Conservation (phyloP, 2,329 filamentous ascomycete genomes). For the Rhytidhysteron rufulum region DNA sequence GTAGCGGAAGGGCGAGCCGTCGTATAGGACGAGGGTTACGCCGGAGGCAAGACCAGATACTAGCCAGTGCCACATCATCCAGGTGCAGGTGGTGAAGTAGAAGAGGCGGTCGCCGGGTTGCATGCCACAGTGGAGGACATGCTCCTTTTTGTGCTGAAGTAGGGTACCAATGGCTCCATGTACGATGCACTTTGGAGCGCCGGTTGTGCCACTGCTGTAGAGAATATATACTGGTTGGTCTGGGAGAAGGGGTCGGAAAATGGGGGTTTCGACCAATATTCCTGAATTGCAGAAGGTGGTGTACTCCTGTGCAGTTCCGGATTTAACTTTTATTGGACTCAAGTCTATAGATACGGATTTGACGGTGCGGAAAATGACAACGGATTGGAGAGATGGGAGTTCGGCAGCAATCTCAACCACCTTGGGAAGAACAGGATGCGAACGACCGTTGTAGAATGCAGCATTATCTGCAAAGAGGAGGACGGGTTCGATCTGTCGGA, state of each 20-base stretch:
- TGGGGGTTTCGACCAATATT: slow-evolving; percentile 20
- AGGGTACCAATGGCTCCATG: slow-evolving; percentile 88
- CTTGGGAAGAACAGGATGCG: slow-evolving; percentile 76
- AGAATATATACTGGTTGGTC: slow-evolving; percentile 91
- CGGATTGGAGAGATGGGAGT: slow-evolving; percentile 63
- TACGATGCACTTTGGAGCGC: slow-evolving; percentile 85
- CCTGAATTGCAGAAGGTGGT: slow-evolving; percentile 41
- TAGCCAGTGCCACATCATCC: slow-evolving; percentile 99
- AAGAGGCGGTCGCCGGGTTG: slow-evolving; percentile 69
- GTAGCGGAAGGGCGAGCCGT: slow-evolving; percentile 79
- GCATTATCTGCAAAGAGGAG: slow-evolving; percentile 85
- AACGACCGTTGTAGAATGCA: slow-evolving; percentile 85
- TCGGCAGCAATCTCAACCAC: slow-evolving; percentile 69
- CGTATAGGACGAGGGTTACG: slow-evolving; percentile 80
- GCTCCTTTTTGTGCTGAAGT: slow-evolving; percentile 96
- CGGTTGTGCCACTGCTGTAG: slow-evolving; percentile 89
- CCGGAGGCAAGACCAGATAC: slow-evolving; percentile 81
- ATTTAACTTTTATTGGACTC: slow-evolving; percentile 36
- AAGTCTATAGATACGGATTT: slow-evolving; percentile 37
- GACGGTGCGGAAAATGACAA: slow-evolving; percentile 71
- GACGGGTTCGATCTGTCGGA: slow-evolving; percentile 79
- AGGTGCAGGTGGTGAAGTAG: slow-evolving; percentile 92
- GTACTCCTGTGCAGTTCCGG: slow-evolving; percentile 35
- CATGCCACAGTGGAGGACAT: slow-evolving; percentile 81
- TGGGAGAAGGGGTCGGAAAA: slow-evolving; percentile 74